Conservation (phyloP, 441 rosid species). For the Gossypium davidsonii region DNA sequence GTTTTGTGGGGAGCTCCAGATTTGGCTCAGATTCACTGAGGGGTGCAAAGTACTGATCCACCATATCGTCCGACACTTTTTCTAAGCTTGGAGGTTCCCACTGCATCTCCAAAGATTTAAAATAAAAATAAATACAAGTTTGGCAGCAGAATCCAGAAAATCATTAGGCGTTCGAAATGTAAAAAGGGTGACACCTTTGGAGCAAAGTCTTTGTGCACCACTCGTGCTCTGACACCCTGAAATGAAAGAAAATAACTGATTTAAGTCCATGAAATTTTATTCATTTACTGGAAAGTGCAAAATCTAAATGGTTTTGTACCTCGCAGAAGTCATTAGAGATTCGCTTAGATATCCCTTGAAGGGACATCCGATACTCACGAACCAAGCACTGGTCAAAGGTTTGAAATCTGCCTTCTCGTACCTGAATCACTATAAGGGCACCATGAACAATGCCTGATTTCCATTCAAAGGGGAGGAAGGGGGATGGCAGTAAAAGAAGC, state of each 20-base stretch:
- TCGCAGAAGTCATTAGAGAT: constrained; percentile 61
- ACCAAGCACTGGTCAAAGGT: constrained; percentile 72
- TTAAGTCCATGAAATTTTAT: background rate
- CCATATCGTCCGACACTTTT: constrained; percentile 72
- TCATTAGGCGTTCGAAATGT: background rate
- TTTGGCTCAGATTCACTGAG: constrained; percentile 59
- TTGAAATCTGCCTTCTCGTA: constrained; percentile 73
- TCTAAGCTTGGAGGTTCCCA: constrained; percentile 81
- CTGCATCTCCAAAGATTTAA: constrained; percentile 31
- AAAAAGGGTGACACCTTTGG: constrained; percentile 49
- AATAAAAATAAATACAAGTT: background rate
- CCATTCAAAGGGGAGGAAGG: background rate
- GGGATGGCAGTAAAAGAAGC: constrained; percentile 20
- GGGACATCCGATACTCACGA: constrained; percentile 78
- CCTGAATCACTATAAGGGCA: constrained; percentile 31
- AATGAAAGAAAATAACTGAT: background rate
- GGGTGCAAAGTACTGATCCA: constrained; percentile 63
- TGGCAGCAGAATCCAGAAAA: background rate
- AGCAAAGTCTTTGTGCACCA: constrained; percentile 68
- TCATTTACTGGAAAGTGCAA: background rate
- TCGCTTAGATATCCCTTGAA: constrained; percentile 56
- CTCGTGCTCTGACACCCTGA: constrained; percentile 79
- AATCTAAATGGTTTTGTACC: constrained; percentile 32
- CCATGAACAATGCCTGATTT: background rate
- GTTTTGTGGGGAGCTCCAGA: constrained; percentile 65